Conservation (phyloP, 352 stramenopile genomes). For the Phytophthora uliginosa region DNA sequence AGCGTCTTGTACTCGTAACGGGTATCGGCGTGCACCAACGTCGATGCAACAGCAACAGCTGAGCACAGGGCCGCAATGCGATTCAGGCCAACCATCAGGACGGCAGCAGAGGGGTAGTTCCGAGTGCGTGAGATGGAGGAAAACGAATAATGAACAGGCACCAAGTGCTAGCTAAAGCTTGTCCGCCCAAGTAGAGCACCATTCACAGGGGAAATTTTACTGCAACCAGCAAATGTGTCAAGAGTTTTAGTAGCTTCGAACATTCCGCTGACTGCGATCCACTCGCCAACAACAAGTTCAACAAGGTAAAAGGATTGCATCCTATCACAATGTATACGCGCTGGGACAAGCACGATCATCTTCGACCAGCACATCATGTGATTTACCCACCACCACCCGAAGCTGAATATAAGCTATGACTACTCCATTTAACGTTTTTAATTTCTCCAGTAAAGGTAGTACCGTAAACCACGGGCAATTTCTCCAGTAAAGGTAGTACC, state of each 20-base stretch:
- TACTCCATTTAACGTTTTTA: neutral
- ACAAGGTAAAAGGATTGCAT: neutral
- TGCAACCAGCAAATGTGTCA: neutral
- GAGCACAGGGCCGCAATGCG: constrained; percentile 25
- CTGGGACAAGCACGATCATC: constrained; percentile 1
- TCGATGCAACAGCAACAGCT: constrained; percentile 22
- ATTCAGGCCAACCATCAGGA: constrained; percentile 44
- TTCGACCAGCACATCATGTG: neutral
- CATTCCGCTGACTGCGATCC: neutral
- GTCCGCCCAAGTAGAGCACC: neutral
- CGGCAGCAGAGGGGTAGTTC: neutral
- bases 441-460: neutral
- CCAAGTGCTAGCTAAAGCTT: neutral
- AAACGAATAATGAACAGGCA: neutral
- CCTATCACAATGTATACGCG: constrained; percentile 3
- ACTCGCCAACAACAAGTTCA: neutral
- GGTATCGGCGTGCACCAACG: constrained; percentile 34
- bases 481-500: too few relatives aligned
- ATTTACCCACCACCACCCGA: neutral
- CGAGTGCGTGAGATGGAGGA: neutral
- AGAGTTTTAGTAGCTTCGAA: neutral
- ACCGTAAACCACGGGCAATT: too few relatives aligned
- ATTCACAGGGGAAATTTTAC: neutral
- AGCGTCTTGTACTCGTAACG: constrained; percentile 74
- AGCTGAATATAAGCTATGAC: too few relatives aligned